Base-by-base conservation (phyloP, 306 rosid species). In the Cicer yamashitae region DNA sequence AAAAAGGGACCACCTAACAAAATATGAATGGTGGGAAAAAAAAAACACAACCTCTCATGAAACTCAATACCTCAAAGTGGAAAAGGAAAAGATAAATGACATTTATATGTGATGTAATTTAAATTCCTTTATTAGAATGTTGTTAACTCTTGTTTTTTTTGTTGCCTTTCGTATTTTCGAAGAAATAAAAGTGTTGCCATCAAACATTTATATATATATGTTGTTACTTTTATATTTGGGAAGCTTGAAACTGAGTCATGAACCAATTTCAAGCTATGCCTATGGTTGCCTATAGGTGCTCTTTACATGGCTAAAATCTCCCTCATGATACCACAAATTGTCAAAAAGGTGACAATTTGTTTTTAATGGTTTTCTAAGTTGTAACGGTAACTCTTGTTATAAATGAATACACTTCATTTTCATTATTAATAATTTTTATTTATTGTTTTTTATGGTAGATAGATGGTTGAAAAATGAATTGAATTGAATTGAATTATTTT, bases 1-100 rank as follows among this genome's bases (percentile, higher is more conserved):
- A 47, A 75, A 65, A 18, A 8, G 80, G 83, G 84, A 85, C 89
- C 89, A 85, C 88, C 52, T 60, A 38, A 41, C 45, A 12, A 13
- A 47, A 37, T 18, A 47, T 47, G 43, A 71, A 59, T 46, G 44
- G 62, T 45, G 15, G 68, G 74, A 63, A 73, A 66, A 73, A 18
- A 6, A 50, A 50, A 50, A 30, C 67, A 30, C 53, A 41, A 61
- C 67, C 40, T 58, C 14, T 8, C 7, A 40, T 10, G 71, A 74
- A 39, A 60, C 62, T 75, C 65, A 61, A 30, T 41, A 34, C 64
- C 71, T 39, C 5, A 44, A 53, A 79, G 18, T 63, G 73, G 60
- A 50, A 79, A 78, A 51, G 38, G 67, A 11, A 71, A 64, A 72
- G 78, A 40, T 67, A 79, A 81, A 62, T 64, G 75, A 46, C 82